Evolutionary conservation across 2,329 filamentous ascomycete genomes (phyloP), one percentile per base, ranked within the genome.

Genomic region (Madurella fahalii): DNA sequence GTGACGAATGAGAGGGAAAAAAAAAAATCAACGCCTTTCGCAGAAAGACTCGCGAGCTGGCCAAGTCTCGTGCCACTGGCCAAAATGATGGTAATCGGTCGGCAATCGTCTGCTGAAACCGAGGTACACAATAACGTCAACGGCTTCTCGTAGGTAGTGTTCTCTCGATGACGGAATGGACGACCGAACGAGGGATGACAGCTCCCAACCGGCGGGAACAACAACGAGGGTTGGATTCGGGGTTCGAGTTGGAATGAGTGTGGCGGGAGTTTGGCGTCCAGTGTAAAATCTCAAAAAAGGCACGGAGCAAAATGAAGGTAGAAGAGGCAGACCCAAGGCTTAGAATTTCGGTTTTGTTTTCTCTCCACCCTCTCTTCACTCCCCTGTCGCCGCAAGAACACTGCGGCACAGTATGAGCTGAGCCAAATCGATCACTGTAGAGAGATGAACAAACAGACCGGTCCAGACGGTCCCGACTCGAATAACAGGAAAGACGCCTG

Each of bases 61-160:
- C 44, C 42, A 49, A 13, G 50, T 48, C 42, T 30, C 30, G 53
- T 52, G 47, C 43, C 47, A 43, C 20, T 18, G 15, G 25, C 41
- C 9, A 16, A 48, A 46, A 50, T 32, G 16, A 31, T 25, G 30
- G 48, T 31, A 47, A 18, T 50, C 13, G 41, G 41, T 50, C 34
- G 43, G 37, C 40, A 50, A 42, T 41, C 42, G 45, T 37, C 11
- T n/a, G 43, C 42, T 51, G 20, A 4, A 34, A 32, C 25, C 12
- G 20, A 44, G 30, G 42, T 43, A 41, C 40, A 42, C 41, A 48
- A 47, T 20, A 46, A 25, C 25, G 25, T 46, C 15, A 46, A 32
- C 12, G 43, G 18, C n/a, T 46, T 46, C 4, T 32, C 16, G 40
- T 18, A 8, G 16, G 8, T 42, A 42, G 17, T 32, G 43, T 12